phyloP scores from a whole-genome alignment of 2,329 filamentous ascomycete genomes.

The Aspergillus sp. region DNA sequence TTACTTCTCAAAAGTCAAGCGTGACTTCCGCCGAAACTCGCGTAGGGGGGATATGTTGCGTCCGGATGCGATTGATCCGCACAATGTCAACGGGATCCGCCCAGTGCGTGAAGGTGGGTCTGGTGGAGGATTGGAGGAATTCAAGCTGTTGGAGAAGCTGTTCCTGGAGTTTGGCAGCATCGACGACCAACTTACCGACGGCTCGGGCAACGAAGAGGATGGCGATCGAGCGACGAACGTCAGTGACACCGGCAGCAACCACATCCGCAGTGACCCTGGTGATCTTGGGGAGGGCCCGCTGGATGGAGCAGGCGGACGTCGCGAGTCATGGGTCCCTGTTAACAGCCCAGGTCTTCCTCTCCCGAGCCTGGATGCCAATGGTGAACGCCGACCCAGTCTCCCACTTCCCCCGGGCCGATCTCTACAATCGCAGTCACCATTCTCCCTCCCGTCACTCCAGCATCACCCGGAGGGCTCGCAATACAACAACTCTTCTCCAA shows the following conservation, averaged over 20 bases:
- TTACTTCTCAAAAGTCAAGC: slow-evolving; percentile 42
- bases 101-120: slow-evolving; percentile 33
- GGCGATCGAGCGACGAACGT: slow-evolving; percentile 34
- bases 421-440: slow-evolving; percentile 22
- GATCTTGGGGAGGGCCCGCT: slow-evolving; percentile 30
- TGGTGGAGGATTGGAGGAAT: slow-evolving; percentile 38
- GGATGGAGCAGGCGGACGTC: slow-evolving; percentile 34
- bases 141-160: slow-evolving; percentile 43
- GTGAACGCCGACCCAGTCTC: slow-evolving; percentile 39
- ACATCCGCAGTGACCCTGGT: slow-evolving; percentile 41
- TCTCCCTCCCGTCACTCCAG: slow-evolving; percentile 26
- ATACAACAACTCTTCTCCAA: slow-evolving; percentile 33
- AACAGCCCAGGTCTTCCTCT: slow-evolving; percentile 38
- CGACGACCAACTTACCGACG: slow-evolving; percentile 40
- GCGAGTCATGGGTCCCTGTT: slow-evolving; percentile 44
- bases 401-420: slow-evolving; percentile 36
- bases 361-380: slow-evolving; percentile 32
- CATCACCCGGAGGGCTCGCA: slow-evolving; percentile 33
- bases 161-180: slow-evolving; percentile 41
- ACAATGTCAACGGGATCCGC: slow-evolving; percentile 29
- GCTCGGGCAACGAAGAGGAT: slow-evolving; percentile 33
- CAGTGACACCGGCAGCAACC: slow-evolving; percentile 43
- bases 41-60: slow-evolving; percentile 34
- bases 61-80: slow-evolving; percentile 21
- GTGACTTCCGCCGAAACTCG: slow-evolving; percentile 36